phyloP scores from a whole-genome alignment of 805 yeast genomes.

The Ogataea pilisensis region DNA sequence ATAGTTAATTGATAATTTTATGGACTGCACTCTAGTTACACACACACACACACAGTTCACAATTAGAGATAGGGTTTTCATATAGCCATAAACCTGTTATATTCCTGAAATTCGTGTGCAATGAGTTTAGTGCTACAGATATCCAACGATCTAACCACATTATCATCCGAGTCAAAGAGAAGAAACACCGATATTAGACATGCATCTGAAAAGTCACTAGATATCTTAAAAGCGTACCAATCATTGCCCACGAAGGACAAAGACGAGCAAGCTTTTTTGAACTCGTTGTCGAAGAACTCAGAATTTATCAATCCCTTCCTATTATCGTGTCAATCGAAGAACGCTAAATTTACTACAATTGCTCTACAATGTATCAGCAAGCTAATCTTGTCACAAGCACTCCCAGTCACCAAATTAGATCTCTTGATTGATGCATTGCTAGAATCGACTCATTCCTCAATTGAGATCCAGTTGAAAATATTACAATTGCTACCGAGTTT shows the following conservation, averaged over 20 bases:
- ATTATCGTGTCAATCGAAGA: constrained; percentile 67
- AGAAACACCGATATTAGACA: constrained; percentile 64
- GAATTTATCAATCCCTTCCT: constrained; percentile 67
- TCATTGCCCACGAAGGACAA: constrained; percentile 9
- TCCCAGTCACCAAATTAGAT: constrained; percentile 50
- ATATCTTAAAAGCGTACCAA: constrained; percentile 35
- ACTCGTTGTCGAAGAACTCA: constrained; percentile 38
- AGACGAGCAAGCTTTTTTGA: constrained; percentile 14
- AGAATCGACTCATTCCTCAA: constrained; percentile 71
- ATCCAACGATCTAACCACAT: constrained; percentile 50
- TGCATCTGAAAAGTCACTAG: constrained; percentile 49
- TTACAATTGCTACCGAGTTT: constrained; percentile 78
- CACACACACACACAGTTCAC: neutral
- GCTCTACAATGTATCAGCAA: constrained; percentile 70
- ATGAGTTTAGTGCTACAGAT: constrained; percentile 50
- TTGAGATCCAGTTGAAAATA: constrained; percentile 82
- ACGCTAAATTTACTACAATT: constrained; percentile 65
- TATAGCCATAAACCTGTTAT: too few species aligned
- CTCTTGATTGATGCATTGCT: constrained; percentile 62
- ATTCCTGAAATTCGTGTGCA: too few species aligned
- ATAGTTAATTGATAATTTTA: too few species aligned
- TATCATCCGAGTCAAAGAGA: constrained; percentile 69
- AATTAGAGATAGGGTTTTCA: too few species aligned
- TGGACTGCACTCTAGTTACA: too few species aligned
- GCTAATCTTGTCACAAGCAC: constrained; percentile 48